Evolutionary conservation across 257 asterid genomes (phyloP), one percentile per base, ranked within the genome.

Genomic region (Gentiana dahurica): DNA sequence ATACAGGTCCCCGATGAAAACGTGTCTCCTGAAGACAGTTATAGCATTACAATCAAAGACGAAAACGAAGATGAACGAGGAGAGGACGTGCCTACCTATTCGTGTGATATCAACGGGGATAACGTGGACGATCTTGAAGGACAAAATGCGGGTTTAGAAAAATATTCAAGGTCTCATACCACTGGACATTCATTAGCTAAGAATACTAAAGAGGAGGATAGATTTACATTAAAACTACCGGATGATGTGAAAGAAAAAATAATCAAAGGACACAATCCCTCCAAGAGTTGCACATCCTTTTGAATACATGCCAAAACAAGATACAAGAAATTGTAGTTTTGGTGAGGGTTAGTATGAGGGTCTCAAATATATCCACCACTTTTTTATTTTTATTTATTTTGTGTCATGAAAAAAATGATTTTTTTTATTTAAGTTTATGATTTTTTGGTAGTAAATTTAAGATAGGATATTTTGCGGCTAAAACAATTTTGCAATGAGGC

Each of bases 101-200:
- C 47, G 5, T 52, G 10, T n/a, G 71, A 53, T 12, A 24, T 24
- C 24, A 24, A 24, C 24, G 24, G 24, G 24, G 24, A 24, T 24
- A 24, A 24, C 0, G 58, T 6, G 11, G 67, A 37, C 11, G 49
- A 47, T 46, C 38, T 33, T n/a, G 65, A 55, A 51, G 51, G 65
- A 11, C 59, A 11, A 9, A 34, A 57, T 3, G 51, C 33, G 11
- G 49, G 35, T 61, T 52, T 55, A 12, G 72, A 55, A 7, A 77
- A 71, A 49, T 82, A 77, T 63, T 44, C 76, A 0, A 82, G 89
- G 59, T 90, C 94, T 13, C 80, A 87, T 55, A 80, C 98, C 0
- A 90, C 98, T 0, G 98, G 98, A 43, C 98, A 87, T 66, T 90
- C 98, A 0, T 65, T 86, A 54, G 62, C 59, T 36, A 68, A 58